phyloP scores from a whole-genome alignment of 331 rosid genomes.

The Malus hybrid region DNA sequence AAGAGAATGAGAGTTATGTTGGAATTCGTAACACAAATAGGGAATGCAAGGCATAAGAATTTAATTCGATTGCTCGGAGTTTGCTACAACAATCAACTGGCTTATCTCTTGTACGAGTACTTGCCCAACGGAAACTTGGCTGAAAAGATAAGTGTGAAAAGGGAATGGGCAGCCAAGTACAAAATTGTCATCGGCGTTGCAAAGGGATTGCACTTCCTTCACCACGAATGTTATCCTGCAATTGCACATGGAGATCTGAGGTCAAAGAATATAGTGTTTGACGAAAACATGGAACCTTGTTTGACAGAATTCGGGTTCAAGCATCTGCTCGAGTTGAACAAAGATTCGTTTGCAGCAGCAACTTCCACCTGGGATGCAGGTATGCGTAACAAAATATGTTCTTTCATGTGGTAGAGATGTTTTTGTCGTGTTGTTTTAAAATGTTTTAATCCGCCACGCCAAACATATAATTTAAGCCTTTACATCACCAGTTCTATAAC shows the following conservation, averaged over 20 bases:
- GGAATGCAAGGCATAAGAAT: conserved; percentile 79
- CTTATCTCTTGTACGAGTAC: conserved; percentile 67
- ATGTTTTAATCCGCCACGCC: neutral
- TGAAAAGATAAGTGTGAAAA: conserved; percentile 52
- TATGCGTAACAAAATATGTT: conserved; percentile 11
- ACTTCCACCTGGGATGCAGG: conserved; percentile 52
- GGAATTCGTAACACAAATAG: conserved; percentile 51
- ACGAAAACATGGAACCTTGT: conserved; percentile 83
- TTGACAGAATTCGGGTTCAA: conserved; percentile 81
- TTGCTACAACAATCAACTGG: conserved; percentile 73
- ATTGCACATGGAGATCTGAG: conserved; percentile 84
- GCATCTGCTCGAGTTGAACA: conserved; percentile 42
- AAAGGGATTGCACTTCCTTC: conserved; percentile 84
- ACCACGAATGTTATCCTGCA: conserved; percentile 75
- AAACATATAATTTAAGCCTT: neutral
- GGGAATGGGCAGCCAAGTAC: conserved; percentile 69
- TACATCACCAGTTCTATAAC: neutral
- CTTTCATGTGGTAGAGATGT: neutral
- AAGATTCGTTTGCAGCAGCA: conserved; percentile 30
- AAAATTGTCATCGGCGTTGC: conserved; percentile 62
- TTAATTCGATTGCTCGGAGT: conserved; percentile 63
- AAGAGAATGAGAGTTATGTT: conserved; percentile 36
- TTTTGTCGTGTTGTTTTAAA: neutral
- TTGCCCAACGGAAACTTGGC: conserved; percentile 74
- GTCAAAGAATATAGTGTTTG: conserved; percentile 65